phyloP scores from a whole-genome alignment of 495 filamentous ascomycete species.

The Penicillium longicatenatum region DNA sequence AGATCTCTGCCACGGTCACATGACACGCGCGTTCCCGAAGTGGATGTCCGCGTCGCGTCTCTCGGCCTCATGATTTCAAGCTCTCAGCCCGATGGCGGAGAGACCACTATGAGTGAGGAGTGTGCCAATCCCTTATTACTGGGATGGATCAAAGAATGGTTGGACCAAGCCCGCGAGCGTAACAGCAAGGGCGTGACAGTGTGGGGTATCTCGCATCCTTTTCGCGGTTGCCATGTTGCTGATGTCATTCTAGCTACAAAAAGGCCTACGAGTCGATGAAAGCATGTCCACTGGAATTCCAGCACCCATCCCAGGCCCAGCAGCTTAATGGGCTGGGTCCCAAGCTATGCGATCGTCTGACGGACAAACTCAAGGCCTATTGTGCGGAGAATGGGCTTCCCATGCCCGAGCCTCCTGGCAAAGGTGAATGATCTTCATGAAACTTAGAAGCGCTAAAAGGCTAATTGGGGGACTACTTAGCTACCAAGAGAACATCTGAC shows the following conservation, averaged over 20 bases:
- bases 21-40: constrained; percentile 26
- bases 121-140: constrained; percentile 77
- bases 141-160: constrained; percentile 78
- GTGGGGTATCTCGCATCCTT: constrained; percentile 31
- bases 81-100: constrained; percentile 9
- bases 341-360: constrained; percentile 69
- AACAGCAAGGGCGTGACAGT: constrained; percentile 70
- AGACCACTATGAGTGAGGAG: constrained; percentile 38
- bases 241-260: constrained; percentile 57
- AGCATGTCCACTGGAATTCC: constrained; percentile 71
- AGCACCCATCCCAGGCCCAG: constrained; percentile 73
- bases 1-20: constrained; percentile 17
- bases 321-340: constrained; percentile 73
- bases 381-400: constrained; percentile 71
- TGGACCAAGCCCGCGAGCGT: constrained; percentile 68
- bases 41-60: constrained; percentile 27
- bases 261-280: constrained; percentile 82
- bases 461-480: constrained; percentile 10
- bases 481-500: constrained; percentile 48
- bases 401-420: constrained; percentile 61
- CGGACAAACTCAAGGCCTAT: constrained; percentile 65
- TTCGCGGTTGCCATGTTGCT: constrained; percentile 8
- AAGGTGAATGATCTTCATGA: constrained; percentile 20
- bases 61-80: neutral
- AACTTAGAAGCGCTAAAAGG: neutral